These are phyloP conservation scores for Colletotrichum sp. DNA, from an alignment of 2,329 filamentous ascomycete species.

Conservation along the genomic window DNA sequence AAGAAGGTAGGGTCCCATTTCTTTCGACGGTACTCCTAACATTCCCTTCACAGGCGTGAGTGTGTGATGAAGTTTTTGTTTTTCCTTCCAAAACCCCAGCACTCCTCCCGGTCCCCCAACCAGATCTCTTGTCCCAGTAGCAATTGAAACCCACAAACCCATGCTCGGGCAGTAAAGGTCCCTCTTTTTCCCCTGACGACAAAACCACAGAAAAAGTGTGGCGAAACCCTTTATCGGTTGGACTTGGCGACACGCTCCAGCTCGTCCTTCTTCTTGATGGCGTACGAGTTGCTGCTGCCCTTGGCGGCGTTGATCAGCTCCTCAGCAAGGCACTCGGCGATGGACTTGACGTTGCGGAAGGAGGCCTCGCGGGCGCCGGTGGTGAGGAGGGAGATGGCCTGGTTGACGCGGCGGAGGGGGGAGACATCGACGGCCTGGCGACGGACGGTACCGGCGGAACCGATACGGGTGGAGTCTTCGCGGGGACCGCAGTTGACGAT, in stretches of 20 bases:
- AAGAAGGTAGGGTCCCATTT: neutral
- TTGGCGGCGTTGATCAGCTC: conserved; percentile 99
- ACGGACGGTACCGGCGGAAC: conserved; percentile 98
- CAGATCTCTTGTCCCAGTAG: neutral
- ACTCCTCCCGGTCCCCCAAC: conserved; percentile 11
- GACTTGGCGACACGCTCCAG: conserved; percentile 99
- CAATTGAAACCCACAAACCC: neutral
- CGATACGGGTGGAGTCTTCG: conserved; percentile 99
- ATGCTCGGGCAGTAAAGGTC: neutral
- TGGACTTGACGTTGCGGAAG: conserved; percentile 99
- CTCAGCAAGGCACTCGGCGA: conserved; percentile 99
- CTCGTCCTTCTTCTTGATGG: conserved; percentile 99
- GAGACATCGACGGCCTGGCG: conserved; percentile 99
- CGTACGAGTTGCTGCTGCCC: conserved; percentile 99
- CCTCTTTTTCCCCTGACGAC: neutral
- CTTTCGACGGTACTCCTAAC: neutral
- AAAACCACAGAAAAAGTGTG: conserved; percentile 25
- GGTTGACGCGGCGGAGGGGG: conserved; percentile 99
- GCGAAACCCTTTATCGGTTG: conserved; percentile 87
- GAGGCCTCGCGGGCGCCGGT: conserved; percentile 98
- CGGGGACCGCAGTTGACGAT: conserved; percentile 99
- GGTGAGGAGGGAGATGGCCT: conserved; percentile 98
- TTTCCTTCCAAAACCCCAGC: conserved; percentile 30
- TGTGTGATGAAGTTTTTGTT: conserved; percentile 1
- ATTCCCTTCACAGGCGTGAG: neutral